Evolutionary conservation across 2,329 filamentous ascomycete species (phyloP).

Genomic region (Alternaria alternata): DNA sequence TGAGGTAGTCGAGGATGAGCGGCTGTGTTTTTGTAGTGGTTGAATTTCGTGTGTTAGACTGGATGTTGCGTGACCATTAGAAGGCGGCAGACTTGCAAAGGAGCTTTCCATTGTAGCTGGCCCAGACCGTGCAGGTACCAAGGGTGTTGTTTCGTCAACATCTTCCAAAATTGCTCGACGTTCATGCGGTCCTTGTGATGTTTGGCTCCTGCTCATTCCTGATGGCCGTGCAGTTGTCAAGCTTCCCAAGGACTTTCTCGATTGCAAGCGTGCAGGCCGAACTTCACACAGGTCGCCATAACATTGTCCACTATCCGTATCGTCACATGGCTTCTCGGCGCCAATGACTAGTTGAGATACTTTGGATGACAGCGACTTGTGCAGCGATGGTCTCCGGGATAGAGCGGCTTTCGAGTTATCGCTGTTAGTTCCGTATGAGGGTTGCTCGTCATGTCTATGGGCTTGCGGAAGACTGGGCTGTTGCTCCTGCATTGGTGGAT

Average conservation of each 20-base stretch:
- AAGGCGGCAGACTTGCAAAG: conserved; percentile 22
- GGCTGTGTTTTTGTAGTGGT: conserved; percentile 22
- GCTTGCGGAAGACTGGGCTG: conserved; percentile 15
- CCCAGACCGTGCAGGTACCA: conserved; percentile 34
- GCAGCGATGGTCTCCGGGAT: conserved; percentile 51
- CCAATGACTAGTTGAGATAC: conserved; percentile 61
- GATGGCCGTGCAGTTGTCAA: conserved; percentile 24
- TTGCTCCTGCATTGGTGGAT: conserved; percentile 36
- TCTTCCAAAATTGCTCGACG: conserved; percentile 42
- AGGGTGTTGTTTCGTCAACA: conserved; percentile 35
- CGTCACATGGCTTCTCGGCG: conserved; percentile 59
- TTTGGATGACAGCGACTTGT: conserved; percentile 51
- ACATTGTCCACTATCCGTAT: conserved; percentile 65
- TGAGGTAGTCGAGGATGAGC: conserved; percentile 22
- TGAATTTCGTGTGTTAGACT: conserved; percentile 8
- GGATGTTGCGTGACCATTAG: conserved; percentile 14
- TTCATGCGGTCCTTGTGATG: conserved; percentile 34
- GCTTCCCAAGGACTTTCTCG: conserved; percentile 29
- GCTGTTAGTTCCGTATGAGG: conserved; percentile 29
- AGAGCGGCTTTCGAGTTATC: conserved; percentile 16
- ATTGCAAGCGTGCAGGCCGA: conserved; percentile 40
- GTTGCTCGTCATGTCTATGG: conserved; percentile 25
- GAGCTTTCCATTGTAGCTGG: conserved; percentile 37
- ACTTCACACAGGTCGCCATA: conserved; percentile 63
- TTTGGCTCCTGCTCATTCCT: conserved; percentile 35